Evolutionary conservation across 2,329 filamentous ascomycete species (phyloP).

Genomic region (Aphanoascus verrucosus): DNA sequence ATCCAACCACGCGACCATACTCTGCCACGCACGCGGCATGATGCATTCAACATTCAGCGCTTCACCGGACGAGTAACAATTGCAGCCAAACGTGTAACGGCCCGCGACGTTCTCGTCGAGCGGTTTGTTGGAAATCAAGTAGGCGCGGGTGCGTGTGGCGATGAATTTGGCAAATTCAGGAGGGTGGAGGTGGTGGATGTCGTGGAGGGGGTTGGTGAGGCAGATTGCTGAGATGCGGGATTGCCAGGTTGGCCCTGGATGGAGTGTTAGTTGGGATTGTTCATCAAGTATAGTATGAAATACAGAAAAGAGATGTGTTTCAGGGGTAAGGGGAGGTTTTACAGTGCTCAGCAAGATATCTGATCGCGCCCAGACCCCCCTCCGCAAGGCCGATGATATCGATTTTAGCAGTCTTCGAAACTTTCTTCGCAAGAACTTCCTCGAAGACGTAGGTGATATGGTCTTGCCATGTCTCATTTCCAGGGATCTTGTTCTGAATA

Average conservation of each 20-base stretch:
- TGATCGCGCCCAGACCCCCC: conserved; percentile 48
- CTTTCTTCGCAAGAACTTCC: conserved; percentile 45
- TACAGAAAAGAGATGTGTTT: neutral
- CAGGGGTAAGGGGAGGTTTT: conserved; percentile 29
- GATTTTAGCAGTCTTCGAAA: conserved; percentile 44
- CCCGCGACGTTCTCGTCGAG: conserved; percentile 46
- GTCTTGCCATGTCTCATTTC: conserved; percentile 45
- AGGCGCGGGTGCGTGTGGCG: conserved; percentile 50
- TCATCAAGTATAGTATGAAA: too few relatives aligned
- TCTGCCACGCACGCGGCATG: conserved; percentile 45
- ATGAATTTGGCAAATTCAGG: conserved; percentile 26
- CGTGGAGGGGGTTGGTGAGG: conserved; percentile 31
- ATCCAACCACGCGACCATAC: conserved; percentile 51
- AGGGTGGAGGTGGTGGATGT: conserved; percentile 21
- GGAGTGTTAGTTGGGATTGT: neutral
- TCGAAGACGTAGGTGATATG: conserved; percentile 62
- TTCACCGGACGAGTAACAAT: conserved; percentile 60
- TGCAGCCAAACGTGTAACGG: conserved; percentile 49
- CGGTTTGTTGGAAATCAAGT: conserved; percentile 45
- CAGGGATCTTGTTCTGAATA: conserved; percentile 50
- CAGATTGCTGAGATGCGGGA: conserved; percentile 32
- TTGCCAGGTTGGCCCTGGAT: conserved; percentile 32
- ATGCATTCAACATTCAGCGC: conserved; percentile 49
- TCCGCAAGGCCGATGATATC: conserved; percentile 63
- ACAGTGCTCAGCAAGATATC: conserved; percentile 48